A percentile compares a stretch with the other conserved stretches of the same genome.
Conservation (phyloP, 2,329 filamentous ascomycete genomes). For the Pseudogymnoascus sp. region DNA sequence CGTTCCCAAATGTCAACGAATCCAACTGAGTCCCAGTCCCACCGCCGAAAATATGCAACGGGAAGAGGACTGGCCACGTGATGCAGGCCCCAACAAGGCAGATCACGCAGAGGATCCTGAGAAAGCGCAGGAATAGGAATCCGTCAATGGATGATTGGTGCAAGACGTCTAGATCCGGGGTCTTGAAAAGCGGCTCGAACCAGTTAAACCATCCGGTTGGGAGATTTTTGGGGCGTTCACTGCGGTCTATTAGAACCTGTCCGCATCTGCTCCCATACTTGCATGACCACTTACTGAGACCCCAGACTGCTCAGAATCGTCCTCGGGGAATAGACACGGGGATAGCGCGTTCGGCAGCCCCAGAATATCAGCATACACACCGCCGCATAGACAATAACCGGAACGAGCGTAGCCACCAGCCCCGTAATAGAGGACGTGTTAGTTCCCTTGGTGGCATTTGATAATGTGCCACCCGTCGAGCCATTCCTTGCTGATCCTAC, state of each 20-base stretch:
- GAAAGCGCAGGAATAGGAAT: constrained; percentile 56
- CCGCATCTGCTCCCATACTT: background rate
- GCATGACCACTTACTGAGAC: constrained; percentile 35
- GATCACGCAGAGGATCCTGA: constrained; percentile 52
- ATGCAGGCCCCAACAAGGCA: constrained; percentile 53
- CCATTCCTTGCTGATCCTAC: constrained; percentile 37
- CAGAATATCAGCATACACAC: constrained; percentile 46
- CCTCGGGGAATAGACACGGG: constrained; percentile 48
- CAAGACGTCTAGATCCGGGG: constrained; percentile 36
- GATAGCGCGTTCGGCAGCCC: constrained; percentile 37
- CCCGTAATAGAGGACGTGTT: constrained; percentile 35
- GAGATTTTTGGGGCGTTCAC: constrained; percentile 25
- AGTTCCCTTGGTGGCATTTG: constrained; percentile 29
- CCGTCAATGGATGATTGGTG: constrained; percentile 59
- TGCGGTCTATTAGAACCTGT: constrained; percentile 11
- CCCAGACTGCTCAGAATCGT: constrained; percentile 41
- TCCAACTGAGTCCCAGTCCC: constrained; percentile 46
- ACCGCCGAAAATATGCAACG: constrained; percentile 55
- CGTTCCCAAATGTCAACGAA: constrained; percentile 51
- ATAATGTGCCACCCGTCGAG: constrained; percentile 21
- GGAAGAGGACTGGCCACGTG: constrained; percentile 58
- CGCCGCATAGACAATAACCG: constrained; percentile 40
- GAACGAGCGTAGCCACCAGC: constrained; percentile 44
- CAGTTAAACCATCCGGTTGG: constrained; percentile 30
- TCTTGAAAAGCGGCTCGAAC: constrained; percentile 26